Evolutionary conservation across 1,139 yeast species (phyloP).

Genomic region (Hyphopichia buzzinii): DNA sequence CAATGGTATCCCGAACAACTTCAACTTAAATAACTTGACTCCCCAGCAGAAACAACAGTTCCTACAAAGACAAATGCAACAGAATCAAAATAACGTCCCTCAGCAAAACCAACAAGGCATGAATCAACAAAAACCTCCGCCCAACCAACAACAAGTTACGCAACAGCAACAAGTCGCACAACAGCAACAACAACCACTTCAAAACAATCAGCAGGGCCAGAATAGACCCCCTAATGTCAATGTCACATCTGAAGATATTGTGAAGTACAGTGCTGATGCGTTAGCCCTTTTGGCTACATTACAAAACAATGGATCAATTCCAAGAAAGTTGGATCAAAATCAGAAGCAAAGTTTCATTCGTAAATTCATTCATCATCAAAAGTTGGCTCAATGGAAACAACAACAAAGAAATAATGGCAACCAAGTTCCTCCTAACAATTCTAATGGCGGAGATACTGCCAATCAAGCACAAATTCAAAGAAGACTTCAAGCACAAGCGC

Average conservation of each 20-base stretch:
- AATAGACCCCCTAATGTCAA: slow-evolving; percentile 34
- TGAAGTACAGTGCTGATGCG: slow-evolving; percentile 43
- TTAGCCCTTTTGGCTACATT: slow-evolving; percentile 35
- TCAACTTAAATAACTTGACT: slow-evolving; percentile 23
- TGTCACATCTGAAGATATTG: slow-evolving; percentile 42
- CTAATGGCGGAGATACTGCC: slow-evolving; percentile 4
- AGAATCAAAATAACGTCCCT: slow-evolving; percentile 10
- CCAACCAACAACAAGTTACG: slow-evolving; percentile 8
- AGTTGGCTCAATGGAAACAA: slow-evolving; percentile 41
- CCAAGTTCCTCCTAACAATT: slow-evolving; percentile 12
- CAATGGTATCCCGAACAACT: slow-evolving; percentile 9
- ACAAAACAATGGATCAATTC: slow-evolving; percentile 40
- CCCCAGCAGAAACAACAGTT: slow-evolving; percentile 39
- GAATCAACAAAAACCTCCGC: slow-evolving; percentile 11
- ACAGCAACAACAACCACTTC: slow-evolving; percentile 10
- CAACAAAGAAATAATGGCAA: slow-evolving; percentile 19
- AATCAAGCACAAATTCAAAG: slow-evolving; percentile 11
- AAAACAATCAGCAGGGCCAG: slow-evolving; percentile 10
- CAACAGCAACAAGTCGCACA: slow-evolving; percentile 8
- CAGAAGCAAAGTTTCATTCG: slow-evolving; percentile 42
- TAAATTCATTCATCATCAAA: slow-evolving; percentile 43
- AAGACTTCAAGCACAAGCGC: slow-evolving; percentile 13
- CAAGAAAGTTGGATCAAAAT: slow-evolving; percentile 29
- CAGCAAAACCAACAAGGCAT: slow-evolving; percentile 15
- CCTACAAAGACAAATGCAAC: slow-evolving; percentile 34